A percentile compares a stretch with the other conserved stretches of the same genome.
Conservation (phyloP, 2,329 filamentous ascomycete genomes). For the Plenodomus biglobosus region DNA sequence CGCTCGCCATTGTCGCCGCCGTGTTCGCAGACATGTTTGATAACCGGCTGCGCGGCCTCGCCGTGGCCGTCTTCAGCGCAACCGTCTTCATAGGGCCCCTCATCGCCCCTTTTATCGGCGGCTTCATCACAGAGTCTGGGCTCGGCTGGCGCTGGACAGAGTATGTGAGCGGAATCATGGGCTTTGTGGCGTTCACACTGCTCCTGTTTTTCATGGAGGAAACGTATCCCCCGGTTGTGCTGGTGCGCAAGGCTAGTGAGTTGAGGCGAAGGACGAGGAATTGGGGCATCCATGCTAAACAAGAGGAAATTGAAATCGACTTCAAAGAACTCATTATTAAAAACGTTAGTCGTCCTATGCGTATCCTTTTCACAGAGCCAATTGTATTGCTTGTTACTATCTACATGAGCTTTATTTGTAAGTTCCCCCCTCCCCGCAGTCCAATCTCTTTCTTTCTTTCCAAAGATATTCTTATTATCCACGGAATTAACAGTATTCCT, state of each 20-base stretch:
- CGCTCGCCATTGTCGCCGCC: slow-evolving; percentile 54
- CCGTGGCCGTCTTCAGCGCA: slow-evolving; percentile 55
- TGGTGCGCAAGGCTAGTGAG: slow-evolving; percentile 59
- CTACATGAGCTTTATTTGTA: slow-evolving; percentile 49
- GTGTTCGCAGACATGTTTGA: slow-evolving; percentile 61
- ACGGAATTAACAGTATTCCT: no score
- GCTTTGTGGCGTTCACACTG: slow-evolving; percentile 52
- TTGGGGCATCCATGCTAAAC: slow-evolving; percentile 64
- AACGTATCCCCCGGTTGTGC: slow-evolving; percentile 60
- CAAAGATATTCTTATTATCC: no score
- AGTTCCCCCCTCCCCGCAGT: slow-evolving; percentile 3
- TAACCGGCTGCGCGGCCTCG: slow-evolving; percentile 46
- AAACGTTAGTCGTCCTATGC: slow-evolving; percentile 55
- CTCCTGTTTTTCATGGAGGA: slow-evolving; percentile 59
- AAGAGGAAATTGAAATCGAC: slow-evolving; percentile 57
- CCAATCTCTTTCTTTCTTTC: no score
- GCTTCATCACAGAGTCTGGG: slow-evolving; percentile 53
- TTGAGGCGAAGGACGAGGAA: slow-evolving; percentile 59
- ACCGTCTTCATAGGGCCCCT: slow-evolving; percentile 56
- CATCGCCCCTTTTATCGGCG: slow-evolving; percentile 56
- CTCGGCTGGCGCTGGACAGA: slow-evolving; percentile 60
- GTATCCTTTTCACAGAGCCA: slow-evolving; percentile 54
- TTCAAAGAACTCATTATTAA: slow-evolving; percentile 53
- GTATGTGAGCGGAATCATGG: slow-evolving; percentile 59
- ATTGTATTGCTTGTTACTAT: slow-evolving; percentile 53